Conservation (phyloP, 805 yeast species). For the Yamadazyma olivae region DNA sequence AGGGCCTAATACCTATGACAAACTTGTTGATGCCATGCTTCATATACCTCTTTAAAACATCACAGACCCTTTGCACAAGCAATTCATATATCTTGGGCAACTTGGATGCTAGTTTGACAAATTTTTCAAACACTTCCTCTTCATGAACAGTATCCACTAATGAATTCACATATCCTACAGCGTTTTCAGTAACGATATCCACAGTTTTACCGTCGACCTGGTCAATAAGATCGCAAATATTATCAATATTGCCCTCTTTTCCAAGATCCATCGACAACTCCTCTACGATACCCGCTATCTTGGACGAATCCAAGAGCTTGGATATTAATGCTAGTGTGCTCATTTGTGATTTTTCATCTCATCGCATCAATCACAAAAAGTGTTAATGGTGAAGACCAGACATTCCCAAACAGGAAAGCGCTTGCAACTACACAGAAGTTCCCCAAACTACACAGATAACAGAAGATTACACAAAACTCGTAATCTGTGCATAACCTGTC, state of each 20-base stretch:
- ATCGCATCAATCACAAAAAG: no score
- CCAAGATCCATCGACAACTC: slow-evolving; percentile 17
- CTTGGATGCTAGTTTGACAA: slow-evolving; percentile 13
- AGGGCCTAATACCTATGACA: slow-evolving; percentile 13
- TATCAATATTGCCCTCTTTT: slow-evolving; percentile 12
- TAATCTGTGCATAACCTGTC: no score
- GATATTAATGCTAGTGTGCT: slow-evolving; percentile 20
- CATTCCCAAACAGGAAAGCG: no score
- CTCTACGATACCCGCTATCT: slow-evolving; percentile 19
- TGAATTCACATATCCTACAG: slow-evolving; percentile 5
- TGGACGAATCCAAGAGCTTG: slow-evolving; percentile 19
- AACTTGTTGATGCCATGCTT: slow-evolving; percentile 11
- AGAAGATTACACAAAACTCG: no score
- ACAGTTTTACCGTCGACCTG: slow-evolving; percentile 14
- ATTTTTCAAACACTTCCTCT: slow-evolving; percentile 5
- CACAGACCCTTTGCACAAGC: slow-evolving; percentile 5
- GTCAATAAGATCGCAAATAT: slow-evolving; percentile 25
- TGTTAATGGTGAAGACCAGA: no score
- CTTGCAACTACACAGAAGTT: no score
- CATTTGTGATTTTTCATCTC: slow-evolving; percentile 7
- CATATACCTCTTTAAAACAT: slow-evolving; percentile 8
- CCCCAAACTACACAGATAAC: no score
- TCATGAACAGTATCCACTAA: slow-evolving; percentile 4
- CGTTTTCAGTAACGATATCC: neutral
- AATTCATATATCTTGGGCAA: slow-evolving; percentile 16